Base-by-base conservation (phyloP, 345 rosid species). In the Brassica carinata region DNA sequence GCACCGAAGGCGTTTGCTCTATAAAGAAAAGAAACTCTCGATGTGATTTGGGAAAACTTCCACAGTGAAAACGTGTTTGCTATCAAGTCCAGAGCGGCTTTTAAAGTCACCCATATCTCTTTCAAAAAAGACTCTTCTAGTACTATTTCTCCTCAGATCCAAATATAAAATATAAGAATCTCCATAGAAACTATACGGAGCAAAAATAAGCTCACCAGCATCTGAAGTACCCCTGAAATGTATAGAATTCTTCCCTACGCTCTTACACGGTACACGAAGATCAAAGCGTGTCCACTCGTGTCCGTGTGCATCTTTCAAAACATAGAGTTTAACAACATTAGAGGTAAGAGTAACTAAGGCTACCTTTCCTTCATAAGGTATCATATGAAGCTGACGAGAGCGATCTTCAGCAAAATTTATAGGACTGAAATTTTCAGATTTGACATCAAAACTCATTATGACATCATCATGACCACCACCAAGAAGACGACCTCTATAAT, bases 131-230 rank as follows among this genome's bases (percentile, higher is more conserved):
- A 3, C 76, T 40, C 26, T 1, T 61, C 19, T 72, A 26, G 9
- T 36, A 36, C 26, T 36, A 9, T 59, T 72, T 61, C n/a, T 59
- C 57, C 9, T 59, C 36, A 5, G 23, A 72, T 72, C 36, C 0
- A 72, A 19, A 72, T 34, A 72, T 34, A 59, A 8, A 59, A 36
- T 4, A 59, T 19, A 36, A 36, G 7, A 59, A 13, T 55, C 1
- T 18, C 8, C 0, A 2, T 3, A 18, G 0, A 18, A 8, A 7
- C 1, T 2, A 58, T 1, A 3, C 4, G 63, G 75, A 34, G 23
- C 23, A 61, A 72, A 72, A 5, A 73, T 5, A 40, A 61, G 14
- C 58, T 61, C 76, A 61, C 76, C 76, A 73, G 57, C 57, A 38
- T 73, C 23, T 36, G 15, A 36, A 14, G 26, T 11, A 38, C 58